phyloP scores from a whole-genome alignment of 176 grass and related monocot species.

The Rhynchospora tenuis region DNA sequence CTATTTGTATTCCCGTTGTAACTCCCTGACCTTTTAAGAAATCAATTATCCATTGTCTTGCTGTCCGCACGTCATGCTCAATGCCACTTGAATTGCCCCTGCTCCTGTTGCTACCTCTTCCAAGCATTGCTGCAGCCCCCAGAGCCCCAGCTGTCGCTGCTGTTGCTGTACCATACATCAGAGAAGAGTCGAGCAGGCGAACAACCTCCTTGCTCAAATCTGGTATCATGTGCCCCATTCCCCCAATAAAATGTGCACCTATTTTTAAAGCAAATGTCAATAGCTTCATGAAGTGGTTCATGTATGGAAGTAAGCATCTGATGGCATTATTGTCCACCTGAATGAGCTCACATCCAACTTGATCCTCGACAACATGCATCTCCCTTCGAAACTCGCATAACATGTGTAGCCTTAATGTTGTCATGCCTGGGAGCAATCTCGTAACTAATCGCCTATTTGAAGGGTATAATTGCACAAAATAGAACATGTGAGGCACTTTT shows the following conservation, averaged over 20 bases:
- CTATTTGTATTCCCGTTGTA: constrained; percentile 63
- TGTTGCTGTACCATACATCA: constrained; percentile 42
- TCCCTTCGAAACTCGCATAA: constrained; percentile 73
- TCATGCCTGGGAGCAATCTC: constrained; percentile 66
- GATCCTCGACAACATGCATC: constrained; percentile 89
- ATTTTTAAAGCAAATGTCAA: constrained; percentile 88
- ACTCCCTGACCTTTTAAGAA: constrained; percentile 73
- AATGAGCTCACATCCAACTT: constrained; percentile 71
- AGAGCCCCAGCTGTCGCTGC: constrained; percentile 52
- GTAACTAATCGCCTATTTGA: constrained; percentile 60
- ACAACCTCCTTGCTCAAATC: constrained; percentile 68
- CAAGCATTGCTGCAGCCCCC: constrained; percentile 42
- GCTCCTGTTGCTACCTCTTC: constrained; percentile 33
- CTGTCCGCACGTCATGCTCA: constrained; percentile 49
- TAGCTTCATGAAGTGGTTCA: constrained; percentile 82
- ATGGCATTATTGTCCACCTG: constrained; percentile 71
- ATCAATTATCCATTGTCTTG: constrained; percentile 81
- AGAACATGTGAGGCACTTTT: constrained; percentile 85
- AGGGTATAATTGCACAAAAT: constrained; percentile 58
- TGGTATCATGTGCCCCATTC: constrained; percentile 95
- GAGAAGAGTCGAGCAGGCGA: constrained; percentile 52
- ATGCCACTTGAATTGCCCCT: constrained; percentile 29
- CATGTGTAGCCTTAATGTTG: constrained; percentile 66
- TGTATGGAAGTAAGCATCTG: constrained; percentile 66
- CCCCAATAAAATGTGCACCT: constrained; percentile 61